A percentile compares a stretch with the other conserved stretches of the same genome.
Evolutionary conservation across 139 green algal genomes (phyloP).

Genomic region (Chlorella sp.): DNA sequence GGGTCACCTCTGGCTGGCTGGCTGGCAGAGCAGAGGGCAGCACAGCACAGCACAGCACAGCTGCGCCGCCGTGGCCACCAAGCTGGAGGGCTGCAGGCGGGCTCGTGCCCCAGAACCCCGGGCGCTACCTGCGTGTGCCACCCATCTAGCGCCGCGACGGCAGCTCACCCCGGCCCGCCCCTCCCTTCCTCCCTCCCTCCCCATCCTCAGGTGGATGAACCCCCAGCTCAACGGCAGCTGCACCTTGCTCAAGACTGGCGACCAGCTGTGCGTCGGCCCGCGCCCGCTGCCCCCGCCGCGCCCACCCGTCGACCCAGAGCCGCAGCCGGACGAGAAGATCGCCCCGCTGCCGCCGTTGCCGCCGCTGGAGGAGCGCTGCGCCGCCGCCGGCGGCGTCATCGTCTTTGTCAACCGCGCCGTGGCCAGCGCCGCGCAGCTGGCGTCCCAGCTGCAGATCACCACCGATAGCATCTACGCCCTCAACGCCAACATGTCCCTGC

Average conservation of each 20-base stretch:
- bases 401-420: neutral
- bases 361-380: neutral
- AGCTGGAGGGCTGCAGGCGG: too few species aligned
- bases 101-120: too few species aligned
- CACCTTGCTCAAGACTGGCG: neutral
- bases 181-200: neutral
- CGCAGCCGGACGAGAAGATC: neutral
- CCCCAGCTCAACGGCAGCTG: neutral
- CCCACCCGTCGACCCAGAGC: too few species aligned
- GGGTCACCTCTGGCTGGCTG: too few species aligned
- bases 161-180: neutral
- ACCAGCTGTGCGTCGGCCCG: neutral
- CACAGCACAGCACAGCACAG: too few species aligned
- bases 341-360: neutral
- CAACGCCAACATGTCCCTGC: neutral
- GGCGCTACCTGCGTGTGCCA: neutral
- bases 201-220: neutral
- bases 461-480: neutral
- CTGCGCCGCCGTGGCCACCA: too few species aligned
- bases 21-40: neutral
- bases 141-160: neutral
- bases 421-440: neutral
- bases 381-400: neutral
- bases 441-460: neutral
- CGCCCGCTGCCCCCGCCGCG: too few species aligned